Percentiles rank a stretch among this genome's conserved stretches.
phyloP scores from a whole-genome alignment of 495 filamentous ascomycete species.

The Extremus antarcticus region DNA sequence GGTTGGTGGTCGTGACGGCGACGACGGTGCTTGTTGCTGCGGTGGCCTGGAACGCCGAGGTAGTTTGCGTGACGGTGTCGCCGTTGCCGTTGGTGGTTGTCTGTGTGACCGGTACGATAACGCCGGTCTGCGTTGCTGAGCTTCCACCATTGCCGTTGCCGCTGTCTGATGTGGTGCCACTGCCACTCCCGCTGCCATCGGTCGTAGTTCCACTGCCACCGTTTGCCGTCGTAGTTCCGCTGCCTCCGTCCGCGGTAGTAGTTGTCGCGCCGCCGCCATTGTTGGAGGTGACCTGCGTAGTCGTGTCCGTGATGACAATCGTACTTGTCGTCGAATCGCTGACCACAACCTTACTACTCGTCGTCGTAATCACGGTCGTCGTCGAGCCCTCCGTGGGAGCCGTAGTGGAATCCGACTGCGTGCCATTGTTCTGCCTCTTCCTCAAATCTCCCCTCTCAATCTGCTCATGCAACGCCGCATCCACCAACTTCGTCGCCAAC shows the following conservation, averaged over 20 bases:
- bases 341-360: neutral
- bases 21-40: conserved; percentile 21
- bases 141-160: neutral
- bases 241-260: neutral
- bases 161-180: neutral
- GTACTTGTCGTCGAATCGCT: neutral
- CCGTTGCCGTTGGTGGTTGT: conserved; percentile 8
- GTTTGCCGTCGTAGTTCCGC: neutral
- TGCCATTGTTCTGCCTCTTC: conserved; percentile 22
- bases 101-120: conserved; percentile 8
- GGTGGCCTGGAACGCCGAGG: conserved; percentile 15
- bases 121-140: conserved; percentile 5
- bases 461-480: conserved; percentile 22
- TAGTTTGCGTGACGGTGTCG: neutral
- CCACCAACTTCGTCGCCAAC: conserved; percentile 32
- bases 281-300: neutral
- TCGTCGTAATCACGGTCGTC: neutral
- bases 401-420: neutral
- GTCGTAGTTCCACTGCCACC: neutral
- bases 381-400: conserved; percentile 6
- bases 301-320: neutral
- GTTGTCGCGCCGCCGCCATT: neutral
- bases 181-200: neutral
- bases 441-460: conserved; percentile 13
- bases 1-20: conserved; percentile 28